phyloP scores from a whole-genome alignment of 2,329 filamentous ascomycete species.

The Arthrobotrys sinensis region DNA sequence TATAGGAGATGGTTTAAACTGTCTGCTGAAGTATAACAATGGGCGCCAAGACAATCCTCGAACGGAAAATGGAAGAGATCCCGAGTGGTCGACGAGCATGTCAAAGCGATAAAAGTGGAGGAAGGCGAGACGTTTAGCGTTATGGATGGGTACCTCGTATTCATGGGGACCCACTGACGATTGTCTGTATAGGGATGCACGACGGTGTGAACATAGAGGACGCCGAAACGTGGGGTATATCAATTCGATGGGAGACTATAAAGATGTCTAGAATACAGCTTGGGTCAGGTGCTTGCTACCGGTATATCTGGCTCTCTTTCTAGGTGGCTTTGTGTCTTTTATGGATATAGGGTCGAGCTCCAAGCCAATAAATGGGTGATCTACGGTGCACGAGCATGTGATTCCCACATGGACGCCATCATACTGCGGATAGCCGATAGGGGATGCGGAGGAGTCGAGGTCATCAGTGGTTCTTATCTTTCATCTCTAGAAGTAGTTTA shows the following conservation, averaged over 20 bases:
- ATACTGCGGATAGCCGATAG: slow-evolving; percentile 19
- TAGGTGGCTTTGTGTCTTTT: slow-evolving; percentile 6
- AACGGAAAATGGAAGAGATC: slow-evolving; percentile 31
- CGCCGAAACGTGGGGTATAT: slow-evolving; percentile 42
- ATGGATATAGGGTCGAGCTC: slow-evolving; percentile 15
- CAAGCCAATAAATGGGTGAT: slow-evolving; percentile 1
- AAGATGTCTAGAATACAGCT: neutral
- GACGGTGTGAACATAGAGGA: slow-evolving; percentile 4
- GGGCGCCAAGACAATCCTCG: slow-evolving; percentile 17
- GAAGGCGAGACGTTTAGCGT: slow-evolving; percentile 16
- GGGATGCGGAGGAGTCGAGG: slow-evolving; percentile 28
- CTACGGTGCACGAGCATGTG: slow-evolving; percentile 35
- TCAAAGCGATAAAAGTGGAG: slow-evolving; percentile 35
- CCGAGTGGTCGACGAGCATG: slow-evolving; percentile 47
- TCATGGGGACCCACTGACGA: slow-evolving; percentile 37
- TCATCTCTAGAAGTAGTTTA: neutral
- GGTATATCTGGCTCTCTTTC: neutral
- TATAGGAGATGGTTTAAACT: slow-evolving; percentile 39
- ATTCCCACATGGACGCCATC: slow-evolving; percentile 13
- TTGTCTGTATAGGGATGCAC: neutral
- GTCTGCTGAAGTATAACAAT: slow-evolving; percentile 22
- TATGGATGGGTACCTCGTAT: slow-evolving; percentile 46
- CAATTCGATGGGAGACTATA: slow-evolving; percentile 15
- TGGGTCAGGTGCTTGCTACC: slow-evolving; percentile 23
- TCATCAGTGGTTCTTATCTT: slow-evolving; percentile 3